Conservation (phyloP, 257 asterid genomes). For the Haberlea rhodopensis region DNA sequence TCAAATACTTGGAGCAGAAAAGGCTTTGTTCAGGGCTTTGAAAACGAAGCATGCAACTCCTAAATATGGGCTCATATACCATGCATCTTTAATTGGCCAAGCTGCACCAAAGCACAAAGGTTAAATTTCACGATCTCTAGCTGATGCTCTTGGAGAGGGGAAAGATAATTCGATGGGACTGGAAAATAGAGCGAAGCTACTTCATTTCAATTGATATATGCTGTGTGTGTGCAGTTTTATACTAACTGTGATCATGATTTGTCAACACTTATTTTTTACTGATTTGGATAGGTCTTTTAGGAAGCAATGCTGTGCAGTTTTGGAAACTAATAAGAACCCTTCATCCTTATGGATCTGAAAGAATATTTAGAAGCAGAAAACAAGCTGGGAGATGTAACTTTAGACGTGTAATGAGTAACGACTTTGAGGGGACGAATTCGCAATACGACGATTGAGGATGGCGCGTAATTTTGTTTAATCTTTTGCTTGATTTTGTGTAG, state of each 20-base stretch:
- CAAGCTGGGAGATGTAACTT: conserved; percentile 28
- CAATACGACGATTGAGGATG: conserved; percentile 31
- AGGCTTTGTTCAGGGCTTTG: conserved; percentile 87
- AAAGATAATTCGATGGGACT: conserved; percentile 76
- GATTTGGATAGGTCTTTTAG: conserved; percentile 94
- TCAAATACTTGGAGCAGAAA: conserved; percentile 92
- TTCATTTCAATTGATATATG: neutral
- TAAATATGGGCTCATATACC: conserved; percentile 85
- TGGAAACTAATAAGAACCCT: conserved; percentile 71
- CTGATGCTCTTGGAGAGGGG: conserved; percentile 82
- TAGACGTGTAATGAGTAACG: conserved; percentile 21
- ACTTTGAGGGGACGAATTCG: conserved; percentile 36
- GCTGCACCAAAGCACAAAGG: conserved; percentile 96
- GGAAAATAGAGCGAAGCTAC: conserved; percentile 66
- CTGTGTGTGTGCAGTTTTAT: neutral
- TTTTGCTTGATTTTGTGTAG: neutral
- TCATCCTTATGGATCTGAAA: conserved; percentile 57
- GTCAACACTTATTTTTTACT: neutral
- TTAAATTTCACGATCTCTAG: conserved; percentile 82
- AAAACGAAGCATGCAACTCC: conserved; percentile 94
- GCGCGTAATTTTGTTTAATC: conserved; percentile 5
- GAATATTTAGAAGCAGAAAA: conserved; percentile 44
- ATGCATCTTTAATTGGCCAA: conserved; percentile 88
- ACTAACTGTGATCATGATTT: neutral
- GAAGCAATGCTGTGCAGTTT: conserved; percentile 52